These are phyloP conservation scores for Parastagonospora nodorum DNA, from an alignment of 2,329 filamentous ascomycete genomes.

Conservation along the genomic window DNA sequence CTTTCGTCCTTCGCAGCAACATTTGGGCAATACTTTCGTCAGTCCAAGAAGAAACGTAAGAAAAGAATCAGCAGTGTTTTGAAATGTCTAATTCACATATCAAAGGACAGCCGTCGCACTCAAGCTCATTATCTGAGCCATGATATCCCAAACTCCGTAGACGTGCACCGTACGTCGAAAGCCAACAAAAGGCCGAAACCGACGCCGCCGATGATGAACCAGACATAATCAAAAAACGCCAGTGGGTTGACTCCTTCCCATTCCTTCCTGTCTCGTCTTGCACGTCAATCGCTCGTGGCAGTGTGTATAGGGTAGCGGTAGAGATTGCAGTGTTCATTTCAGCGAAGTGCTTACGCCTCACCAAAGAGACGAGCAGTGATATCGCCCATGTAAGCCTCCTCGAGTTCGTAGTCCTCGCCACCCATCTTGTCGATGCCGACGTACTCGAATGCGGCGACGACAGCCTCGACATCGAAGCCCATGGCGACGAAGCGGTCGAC, in stretches of 20 bases:
- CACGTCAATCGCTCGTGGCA: not conserved
- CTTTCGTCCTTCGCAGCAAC: too few species aligned
- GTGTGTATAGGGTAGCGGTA: not conserved
- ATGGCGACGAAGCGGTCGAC: conserved; percentile 85
- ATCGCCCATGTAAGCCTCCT: conserved; percentile 88
- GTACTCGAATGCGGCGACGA: conserved; percentile 81
- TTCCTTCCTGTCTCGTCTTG: not conserved
- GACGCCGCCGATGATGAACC: not conserved
- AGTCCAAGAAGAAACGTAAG: not conserved
- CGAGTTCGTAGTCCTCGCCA: conserved; percentile 82
- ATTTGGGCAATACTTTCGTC: too few species aligned
- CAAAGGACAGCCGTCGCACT: too few species aligned
- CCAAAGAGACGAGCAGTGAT: conserved; percentile 84
- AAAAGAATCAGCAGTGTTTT: not conserved
- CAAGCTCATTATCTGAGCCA: too few species aligned
- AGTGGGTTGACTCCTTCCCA: not conserved
- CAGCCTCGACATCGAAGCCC: conserved; percentile 88
- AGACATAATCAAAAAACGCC: not conserved
- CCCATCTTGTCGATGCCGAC: conserved; percentile 80
- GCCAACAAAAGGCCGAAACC: not conserved
- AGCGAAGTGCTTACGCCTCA: conserved; percentile 61
- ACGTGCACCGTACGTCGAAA: not conserved
- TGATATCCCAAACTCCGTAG: not conserved
- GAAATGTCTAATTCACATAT: too few species aligned
- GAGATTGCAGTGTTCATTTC: not conserved